phyloP scores from a whole-genome alignment of 2,329 filamentous ascomycete species.

The Madurella fahalii region DNA sequence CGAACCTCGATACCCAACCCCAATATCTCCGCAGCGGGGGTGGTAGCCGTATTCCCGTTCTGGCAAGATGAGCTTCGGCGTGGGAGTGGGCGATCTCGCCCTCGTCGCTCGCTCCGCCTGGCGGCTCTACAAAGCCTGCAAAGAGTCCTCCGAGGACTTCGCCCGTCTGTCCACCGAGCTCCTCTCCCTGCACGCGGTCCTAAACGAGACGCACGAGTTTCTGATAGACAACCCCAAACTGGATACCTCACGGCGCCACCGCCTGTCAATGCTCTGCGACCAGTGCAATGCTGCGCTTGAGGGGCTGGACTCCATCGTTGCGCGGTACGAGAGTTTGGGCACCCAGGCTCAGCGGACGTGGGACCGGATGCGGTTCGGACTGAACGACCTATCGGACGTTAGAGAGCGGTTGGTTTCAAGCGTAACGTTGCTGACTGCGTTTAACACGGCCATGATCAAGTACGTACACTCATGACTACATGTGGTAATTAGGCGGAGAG shows the following conservation, averaged over 20 bases:
- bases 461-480: neutral
- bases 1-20: no score
- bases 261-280: neutral
- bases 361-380: slow-evolving; percentile 29
- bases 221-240: neutral
- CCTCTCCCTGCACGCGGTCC: slow-evolving; percentile 26
- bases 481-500: neutral
- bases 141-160: slow-evolving; percentile 29
- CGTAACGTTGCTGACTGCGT: neutral
- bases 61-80: neutral
- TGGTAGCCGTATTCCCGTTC: no score
- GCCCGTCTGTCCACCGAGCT: slow-evolving; percentile 26
- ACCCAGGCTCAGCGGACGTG: slow-evolving; percentile 28
- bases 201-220: slow-evolving; percentile 21
- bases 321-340: slow-evolving; percentile 26
- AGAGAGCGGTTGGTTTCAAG: neutral
- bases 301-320: slow-evolving; percentile 25
- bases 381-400: slow-evolving; percentile 28
- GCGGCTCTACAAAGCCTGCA: slow-evolving; percentile 28
- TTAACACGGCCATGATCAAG: no score
- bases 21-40: no score
- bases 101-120: slow-evolving; percentile 14
- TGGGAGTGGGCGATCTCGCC: neutral
- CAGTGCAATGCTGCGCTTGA: slow-evolving; percentile 17
- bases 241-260: neutral